Conservation (phyloP, 164 flowering plant species). For the Macadamia integrifolia region DNA sequence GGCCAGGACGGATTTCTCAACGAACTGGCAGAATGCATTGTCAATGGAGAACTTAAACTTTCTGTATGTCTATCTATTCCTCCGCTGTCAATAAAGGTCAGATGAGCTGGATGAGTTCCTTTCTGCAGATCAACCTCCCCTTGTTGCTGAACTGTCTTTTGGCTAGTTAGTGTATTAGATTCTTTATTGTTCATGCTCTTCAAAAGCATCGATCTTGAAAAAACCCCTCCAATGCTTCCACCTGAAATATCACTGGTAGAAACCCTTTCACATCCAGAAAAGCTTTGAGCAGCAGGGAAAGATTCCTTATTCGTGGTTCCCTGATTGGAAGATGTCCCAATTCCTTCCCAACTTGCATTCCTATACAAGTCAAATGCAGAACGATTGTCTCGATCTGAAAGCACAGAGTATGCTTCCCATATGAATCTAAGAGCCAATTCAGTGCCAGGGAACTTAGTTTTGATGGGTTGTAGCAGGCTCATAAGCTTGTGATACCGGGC, state of each 20-base stretch:
- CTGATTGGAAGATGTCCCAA: constrained; percentile 2
- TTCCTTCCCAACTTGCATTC: constrained; percentile 16
- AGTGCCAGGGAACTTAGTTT: constrained; percentile 35
- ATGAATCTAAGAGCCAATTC: constrained; percentile 29
- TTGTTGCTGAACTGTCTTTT: not conserved
- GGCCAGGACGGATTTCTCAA: not conserved
- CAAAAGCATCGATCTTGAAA: not conserved
- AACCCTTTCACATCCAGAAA: not conserved
- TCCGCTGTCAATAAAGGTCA: not conserved
- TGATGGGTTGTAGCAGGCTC: constrained; percentile 27
- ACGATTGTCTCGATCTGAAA: constrained; percentile 27
- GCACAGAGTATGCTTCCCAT: constrained; percentile 31
- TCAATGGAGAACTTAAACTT: constrained; percentile 1
- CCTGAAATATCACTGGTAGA: constrained; percentile 1
- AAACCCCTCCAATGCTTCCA: not conserved
- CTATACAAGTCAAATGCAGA: constrained; percentile 26
- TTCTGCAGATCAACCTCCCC: not conserved
- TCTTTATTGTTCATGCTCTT: not conserved
- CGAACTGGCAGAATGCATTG: not conserved
- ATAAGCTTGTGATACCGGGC: constrained; percentile 25
- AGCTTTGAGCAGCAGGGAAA: not conserved
- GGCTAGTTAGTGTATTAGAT: not conserved
- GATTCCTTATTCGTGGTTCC: constrained; percentile 1
- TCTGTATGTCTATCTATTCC: constrained; percentile 5
- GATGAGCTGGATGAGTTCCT: not conserved